Percentiles rank a stretch among this genome's conserved stretches.
Evolutionary conservation across 78 protist species (phyloP).

Genomic region (Diacronema lutheri): DNA sequence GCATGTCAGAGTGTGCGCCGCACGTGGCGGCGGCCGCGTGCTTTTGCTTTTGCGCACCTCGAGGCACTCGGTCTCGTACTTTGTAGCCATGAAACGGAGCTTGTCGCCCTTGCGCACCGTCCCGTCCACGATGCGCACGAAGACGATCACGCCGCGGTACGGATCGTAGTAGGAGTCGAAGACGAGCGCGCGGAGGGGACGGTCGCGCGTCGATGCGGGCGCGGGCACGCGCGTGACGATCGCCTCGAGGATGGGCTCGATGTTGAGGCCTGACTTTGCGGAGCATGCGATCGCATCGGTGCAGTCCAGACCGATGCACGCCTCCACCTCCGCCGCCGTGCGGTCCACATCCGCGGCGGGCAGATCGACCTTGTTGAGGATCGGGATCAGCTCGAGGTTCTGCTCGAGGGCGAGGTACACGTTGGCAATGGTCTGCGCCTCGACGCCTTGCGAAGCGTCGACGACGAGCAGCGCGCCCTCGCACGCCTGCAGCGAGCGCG

Average conservation of each 20-base stretch:
- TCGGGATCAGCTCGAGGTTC: constrained; percentile 48
- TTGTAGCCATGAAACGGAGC: background rate
- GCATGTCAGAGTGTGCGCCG: too few relatives aligned
- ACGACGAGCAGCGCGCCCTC: constrained; percentile 59
- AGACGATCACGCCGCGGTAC: constrained; percentile 26
- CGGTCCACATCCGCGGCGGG: constrained; percentile 36
- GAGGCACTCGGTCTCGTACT: background rate
- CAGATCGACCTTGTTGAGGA: constrained; percentile 53
- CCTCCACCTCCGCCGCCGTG: background rate
- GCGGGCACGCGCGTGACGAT: background rate
- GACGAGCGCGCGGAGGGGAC: constrained; percentile 43
- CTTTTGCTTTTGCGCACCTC: background rate
- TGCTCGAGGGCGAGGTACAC: constrained; percentile 29
- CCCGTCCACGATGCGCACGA: constrained; percentile 16
- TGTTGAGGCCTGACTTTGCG: constrained; percentile 14
- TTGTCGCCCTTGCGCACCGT: background rate
- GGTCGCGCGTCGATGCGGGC: background rate
- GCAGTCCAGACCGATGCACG: constrained; percentile 14
- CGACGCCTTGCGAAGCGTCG: constrained; percentile 38
- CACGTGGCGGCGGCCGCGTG: too few relatives aligned
- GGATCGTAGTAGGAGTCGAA: constrained; percentile 46
- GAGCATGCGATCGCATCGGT: background rate
- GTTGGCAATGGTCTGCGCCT: constrained; percentile 60
- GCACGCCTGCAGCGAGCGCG: constrained; percentile 48
- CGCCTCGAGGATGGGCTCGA: constrained; percentile 20